Evolutionary conservation across 495 filamentous ascomycete species (phyloP).

Genomic region (Aspergillus ellipticus): DNA sequence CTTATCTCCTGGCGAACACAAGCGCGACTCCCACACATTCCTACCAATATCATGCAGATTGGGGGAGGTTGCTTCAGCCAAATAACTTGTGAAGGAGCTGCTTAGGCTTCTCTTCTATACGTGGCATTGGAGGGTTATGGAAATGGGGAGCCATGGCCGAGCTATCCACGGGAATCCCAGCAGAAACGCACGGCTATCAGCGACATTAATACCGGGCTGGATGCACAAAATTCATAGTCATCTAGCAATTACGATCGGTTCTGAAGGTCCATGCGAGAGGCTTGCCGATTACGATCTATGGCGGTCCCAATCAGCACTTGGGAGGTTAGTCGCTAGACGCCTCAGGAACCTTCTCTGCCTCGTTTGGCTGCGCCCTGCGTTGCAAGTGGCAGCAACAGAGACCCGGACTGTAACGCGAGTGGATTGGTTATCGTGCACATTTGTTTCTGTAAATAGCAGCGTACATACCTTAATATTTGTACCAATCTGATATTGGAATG

Average conservation of each 20-base stretch:
- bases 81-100: not conserved
- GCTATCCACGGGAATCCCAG: not conserved
- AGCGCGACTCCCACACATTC: not conserved
- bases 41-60: not conserved
- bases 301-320: not conserved
- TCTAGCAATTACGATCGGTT: not conserved
- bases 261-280: not conserved
- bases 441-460: not conserved
- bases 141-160: not conserved
- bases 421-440: not conserved
- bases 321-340: not conserved
- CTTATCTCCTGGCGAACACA: not conserved
- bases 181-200: not conserved
- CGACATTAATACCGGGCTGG: not conserved
- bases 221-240: not conserved
- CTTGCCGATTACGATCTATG: not conserved
- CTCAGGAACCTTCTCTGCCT: not conserved
- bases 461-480: not conserved
- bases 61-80: not conserved
- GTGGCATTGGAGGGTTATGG: not conserved
- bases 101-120: not conserved
- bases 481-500: not conserved
- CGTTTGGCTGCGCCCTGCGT: not conserved
- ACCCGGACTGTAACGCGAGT: not conserved
- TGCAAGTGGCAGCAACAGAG: no score